phyloP scores from a whole-genome alignment of 495 filamentous ascomycete species.

The Wilcoxina mikolae region DNA sequence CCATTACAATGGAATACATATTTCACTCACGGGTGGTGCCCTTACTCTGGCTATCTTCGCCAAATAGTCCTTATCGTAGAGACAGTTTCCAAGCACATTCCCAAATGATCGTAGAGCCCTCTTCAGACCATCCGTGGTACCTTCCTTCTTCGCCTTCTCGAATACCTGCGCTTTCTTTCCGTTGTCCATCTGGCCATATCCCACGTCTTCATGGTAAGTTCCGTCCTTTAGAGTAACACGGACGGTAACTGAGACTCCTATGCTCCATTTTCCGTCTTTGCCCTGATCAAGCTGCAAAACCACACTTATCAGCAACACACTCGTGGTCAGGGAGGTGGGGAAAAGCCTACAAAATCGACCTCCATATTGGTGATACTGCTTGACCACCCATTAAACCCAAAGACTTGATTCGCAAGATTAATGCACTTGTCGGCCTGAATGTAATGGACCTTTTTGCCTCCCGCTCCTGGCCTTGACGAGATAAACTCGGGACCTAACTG shows the following conservation, averaged over 20 bases:
- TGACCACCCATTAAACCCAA: conserved; percentile 98
- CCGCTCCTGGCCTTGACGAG: conserved; percentile 63
- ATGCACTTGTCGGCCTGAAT: conserved; percentile 87
- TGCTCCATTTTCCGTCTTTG: conserved; percentile 50
- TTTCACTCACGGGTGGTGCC: conserved; percentile 10
- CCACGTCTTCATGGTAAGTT: conserved; percentile 91
- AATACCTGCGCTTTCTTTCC: conserved; percentile 90
- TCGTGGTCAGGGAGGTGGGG: background rate
- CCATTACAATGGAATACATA: background rate
- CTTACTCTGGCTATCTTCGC: conserved; percentile 71
- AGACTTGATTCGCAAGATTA: conserved; percentile 89
- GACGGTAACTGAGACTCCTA: conserved; percentile 78
- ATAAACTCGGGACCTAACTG: conserved; percentile 97
- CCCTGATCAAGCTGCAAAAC: conserved; percentile 54
- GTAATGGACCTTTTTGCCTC: conserved; percentile 77
- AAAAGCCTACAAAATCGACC: conserved; percentile 62
- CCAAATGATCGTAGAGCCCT: conserved; percentile 81
- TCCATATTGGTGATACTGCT: conserved; percentile 75
- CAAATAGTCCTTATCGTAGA: conserved; percentile 92
- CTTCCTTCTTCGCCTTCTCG: conserved; percentile 97
- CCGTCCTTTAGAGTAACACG: conserved; percentile 81
- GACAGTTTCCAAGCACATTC: conserved; percentile 89
- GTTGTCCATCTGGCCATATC: conserved; percentile 91
- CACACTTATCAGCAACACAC: conserved; percentile 17
- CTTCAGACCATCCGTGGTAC: conserved; percentile 86